These are phyloP conservation scores for Trichoderma sp. DNA, from an alignment of 2,329 filamentous ascomycete species.

Conservation along the genomic window DNA sequence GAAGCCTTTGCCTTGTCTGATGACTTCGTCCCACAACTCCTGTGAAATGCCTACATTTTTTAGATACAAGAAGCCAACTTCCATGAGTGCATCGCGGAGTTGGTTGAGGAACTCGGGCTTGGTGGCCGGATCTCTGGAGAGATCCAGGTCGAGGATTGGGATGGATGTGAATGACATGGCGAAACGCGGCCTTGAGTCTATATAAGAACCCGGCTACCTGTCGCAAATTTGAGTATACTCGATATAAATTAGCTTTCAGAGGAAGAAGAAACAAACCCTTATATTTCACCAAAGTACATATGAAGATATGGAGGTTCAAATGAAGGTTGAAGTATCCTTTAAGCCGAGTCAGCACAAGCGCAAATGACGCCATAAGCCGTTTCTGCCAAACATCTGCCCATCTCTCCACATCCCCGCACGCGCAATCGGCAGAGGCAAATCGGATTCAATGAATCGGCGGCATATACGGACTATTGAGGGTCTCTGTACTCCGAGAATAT, in stretches of 20 bases:
- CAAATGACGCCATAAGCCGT: neutral
- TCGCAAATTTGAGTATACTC: neutral
- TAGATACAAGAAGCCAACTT: constrained; percentile 87
- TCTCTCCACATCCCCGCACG: neutral
- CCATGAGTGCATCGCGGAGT: constrained; percentile 73
- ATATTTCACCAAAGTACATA: neutral
- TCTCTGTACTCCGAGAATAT: neutral
- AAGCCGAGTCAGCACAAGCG: neutral
- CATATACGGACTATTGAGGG: neutral
- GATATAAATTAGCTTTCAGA: neutral
- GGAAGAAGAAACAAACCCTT: neutral
- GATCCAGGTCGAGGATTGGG: constrained; percentile 74
- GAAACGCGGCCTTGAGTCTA: neutral
- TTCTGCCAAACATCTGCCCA: neutral
- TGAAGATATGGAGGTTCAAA: neutral
- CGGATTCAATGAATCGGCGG: neutral
- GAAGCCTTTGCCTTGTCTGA: constrained; percentile 68
- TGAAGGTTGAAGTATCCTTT: neutral
- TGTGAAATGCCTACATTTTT: constrained; percentile 75
- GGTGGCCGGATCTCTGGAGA: constrained; percentile 61
- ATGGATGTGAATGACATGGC: constrained; percentile 68
- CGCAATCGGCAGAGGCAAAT: neutral
- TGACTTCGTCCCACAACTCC: constrained; percentile 64
- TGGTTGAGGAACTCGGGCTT: constrained; percentile 72
- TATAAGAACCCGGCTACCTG: neutral